phyloP scores from a whole-genome alignment of 2,329 filamentous ascomycete genomes.

The Furcasterigmium sp. region DNA sequence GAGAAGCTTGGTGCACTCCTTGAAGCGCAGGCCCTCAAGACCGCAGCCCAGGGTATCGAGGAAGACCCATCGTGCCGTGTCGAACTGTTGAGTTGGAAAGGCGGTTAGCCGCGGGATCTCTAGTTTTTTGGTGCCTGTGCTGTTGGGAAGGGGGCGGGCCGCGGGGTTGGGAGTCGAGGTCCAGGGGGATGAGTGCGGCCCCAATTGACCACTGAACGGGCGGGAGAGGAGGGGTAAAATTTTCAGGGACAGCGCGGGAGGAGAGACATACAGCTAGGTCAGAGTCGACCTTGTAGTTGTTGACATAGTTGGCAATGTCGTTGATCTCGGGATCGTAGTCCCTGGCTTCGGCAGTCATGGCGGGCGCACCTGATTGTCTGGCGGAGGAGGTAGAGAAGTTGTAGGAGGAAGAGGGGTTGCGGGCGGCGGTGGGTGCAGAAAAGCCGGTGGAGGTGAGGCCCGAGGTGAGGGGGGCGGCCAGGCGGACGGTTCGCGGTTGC shows the following conservation, averaged over 20 bases:
- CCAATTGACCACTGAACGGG: background rate
- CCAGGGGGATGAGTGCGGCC: background rate
- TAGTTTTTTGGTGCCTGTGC: conserved; percentile 2
- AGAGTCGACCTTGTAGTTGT: conserved; percentile 85
- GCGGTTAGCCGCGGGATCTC: conserved; percentile 20
- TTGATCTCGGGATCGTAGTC: conserved; percentile 88
- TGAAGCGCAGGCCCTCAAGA: conserved; percentile 90
- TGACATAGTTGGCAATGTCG: conserved; percentile 93
- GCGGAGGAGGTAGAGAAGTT: conserved; percentile 46
- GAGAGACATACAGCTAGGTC: conserved; percentile 74
- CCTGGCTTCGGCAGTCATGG: conserved; percentile 44
- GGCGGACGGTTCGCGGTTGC: conserved; percentile 31
- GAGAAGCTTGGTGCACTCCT: conserved; percentile 91
- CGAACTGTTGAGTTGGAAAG: conserved; percentile 54
- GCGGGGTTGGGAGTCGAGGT: background rate
- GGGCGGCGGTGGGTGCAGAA: conserved; percentile 20
- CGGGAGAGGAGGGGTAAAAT: conserved; percentile 12
- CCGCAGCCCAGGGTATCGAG: conserved; percentile 96
- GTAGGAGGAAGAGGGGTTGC: conserved; percentile 28
- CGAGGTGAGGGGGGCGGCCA: conserved; percentile 28
- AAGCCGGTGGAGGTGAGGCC: conserved; percentile 26
- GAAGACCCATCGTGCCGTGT: conserved; percentile 94
- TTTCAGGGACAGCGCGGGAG: conserved; percentile 5
- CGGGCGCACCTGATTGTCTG: conserved; percentile 42
- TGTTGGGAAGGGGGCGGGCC: background rate